Evolutionary conservation across 768 basidiomycete species (phyloP), one percentile per base, ranked within the genome.

Genomic region (Symmetrospora coprosmae): DNA sequence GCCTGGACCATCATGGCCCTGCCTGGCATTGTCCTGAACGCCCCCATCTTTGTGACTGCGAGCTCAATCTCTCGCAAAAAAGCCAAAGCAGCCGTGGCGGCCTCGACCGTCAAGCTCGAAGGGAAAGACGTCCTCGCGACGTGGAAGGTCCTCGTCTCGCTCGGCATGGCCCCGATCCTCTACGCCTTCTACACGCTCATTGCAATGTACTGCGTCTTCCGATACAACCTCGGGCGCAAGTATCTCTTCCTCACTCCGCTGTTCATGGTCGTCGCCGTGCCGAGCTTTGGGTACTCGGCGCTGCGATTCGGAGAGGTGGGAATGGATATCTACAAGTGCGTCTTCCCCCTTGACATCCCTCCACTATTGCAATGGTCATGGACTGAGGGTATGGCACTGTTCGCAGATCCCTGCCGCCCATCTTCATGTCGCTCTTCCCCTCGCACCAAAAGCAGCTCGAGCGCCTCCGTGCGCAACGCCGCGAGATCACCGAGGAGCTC

Each of bases 221-320:
- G 80, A 67, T 81, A 83, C 35, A 77, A 80, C 23, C 78, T 79
- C 0, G 78, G 86, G 4, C 62, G 81, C 34, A 75, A 76, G 62
- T 84, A 82, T 78, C 78, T 77, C 63, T 73, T 87, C 23, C 80
- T 78, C 74, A 84, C 87, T 2, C 92, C 92, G 0, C 78, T 90
- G 67, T 69, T 86, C 8, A 82, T 89, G 58, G 75, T 86, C 60
- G 75, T 79, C 19, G 76, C 81, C 1, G 73, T 96, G 30, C 92
- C 92, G 14, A 81, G 87, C 71, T 84, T 92, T 76, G 90, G 86
- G 58, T 87, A 85, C 68, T 87, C 88, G 4, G 87, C 92, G 5
- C 79, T 97, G 51, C 92, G 94, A 72, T 97, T 97, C 68, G 92
- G 92, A 40, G 92, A 97, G 72, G 92, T 91, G 33, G 92, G 91